Base-by-base conservation (phyloP, 768 basidiomycete genomes). In the Xerocomellus chrysenteron region DNA sequence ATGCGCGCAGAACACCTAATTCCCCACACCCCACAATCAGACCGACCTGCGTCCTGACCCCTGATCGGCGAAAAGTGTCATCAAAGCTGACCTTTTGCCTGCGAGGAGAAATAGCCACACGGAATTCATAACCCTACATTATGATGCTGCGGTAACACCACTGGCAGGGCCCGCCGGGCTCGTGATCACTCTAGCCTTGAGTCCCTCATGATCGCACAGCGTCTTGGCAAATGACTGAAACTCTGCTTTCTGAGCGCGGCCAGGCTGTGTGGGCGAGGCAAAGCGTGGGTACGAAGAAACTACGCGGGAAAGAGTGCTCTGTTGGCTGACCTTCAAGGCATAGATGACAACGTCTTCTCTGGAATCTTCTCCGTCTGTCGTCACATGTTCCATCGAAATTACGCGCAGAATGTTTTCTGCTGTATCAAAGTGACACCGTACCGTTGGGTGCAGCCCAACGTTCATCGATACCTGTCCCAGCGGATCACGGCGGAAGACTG, bases 381-480 rank as follows among this genome's bases (percentile, higher is more conserved):
- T 70, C 24, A 73, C 57, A 9, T 73, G 67, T 66, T 87, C 85
- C 61, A 81, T 82, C 50, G 82, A 64, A 28, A 82, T 74, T 7
- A 87, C 66, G 21, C 85, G 81, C 36, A 87, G 68, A 10, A 81
- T 75, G 48, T 76, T 76, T 55, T 87, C 85, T 37, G 78, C 76
- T 19, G 74, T 71, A 55, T 86, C 82, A 65, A 78, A 86, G 21
- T 80, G 76, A 58, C 83, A 86, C 42, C 84, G 80, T 42, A 87
- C 76, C 10, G 81, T 69, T 9, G 83, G 74, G 43, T 74, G 74
- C 49, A 89, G 65, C 24, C 80, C 79, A 42, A 85, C 73, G 64
- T 86, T 87, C 83, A 87, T 83, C 1, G 86, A 82, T 1, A 87
- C 82, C 63, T 88, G 83, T 76, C 83, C 82, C 30, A 88, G 69